phyloP scores from a whole-genome alignment of 1,284 basidiomycete genomes.

The Neonothopanus nambi region DNA sequence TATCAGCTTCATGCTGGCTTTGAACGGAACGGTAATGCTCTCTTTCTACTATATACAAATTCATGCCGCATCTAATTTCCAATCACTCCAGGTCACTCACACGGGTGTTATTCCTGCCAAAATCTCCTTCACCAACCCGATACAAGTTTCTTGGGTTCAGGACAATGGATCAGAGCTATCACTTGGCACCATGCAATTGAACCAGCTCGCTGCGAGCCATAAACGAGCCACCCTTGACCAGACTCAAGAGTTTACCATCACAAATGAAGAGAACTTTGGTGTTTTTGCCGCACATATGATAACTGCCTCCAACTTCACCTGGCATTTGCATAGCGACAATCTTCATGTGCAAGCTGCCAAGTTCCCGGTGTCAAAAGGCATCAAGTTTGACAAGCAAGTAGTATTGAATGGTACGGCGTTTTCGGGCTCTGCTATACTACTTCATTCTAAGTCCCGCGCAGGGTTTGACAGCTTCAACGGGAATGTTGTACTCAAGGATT shows the following conservation, averaged over 20 bases:
- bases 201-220: slow-evolving; percentile 43
- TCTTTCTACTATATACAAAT: slow-evolving; percentile 22
- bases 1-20: slow-evolving; percentile 46
- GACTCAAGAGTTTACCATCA: slow-evolving; percentile 55
- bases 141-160: slow-evolving; percentile 58
- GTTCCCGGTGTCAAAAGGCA: slow-evolving; percentile 62
- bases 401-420: slow-evolving; percentile 47
- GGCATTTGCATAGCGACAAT: slow-evolving; percentile 60
- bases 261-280: slow-evolving; percentile 54
- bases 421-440: not conserved
- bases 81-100: slow-evolving; percentile 50
- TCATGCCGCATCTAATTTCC: slow-evolving; percentile 4
- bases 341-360: slow-evolving; percentile 69
- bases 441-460: slow-evolving; percentile 18
- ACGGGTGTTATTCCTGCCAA: slow-evolving; percentile 59
- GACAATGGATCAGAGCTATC: slow-evolving; percentile 41
- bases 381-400: slow-evolving; percentile 61
- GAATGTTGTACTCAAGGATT: slow-evolving; percentile 59
- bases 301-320: slow-evolving; percentile 69
- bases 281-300: slow-evolving; percentile 62
- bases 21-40: slow-evolving; percentile 47
- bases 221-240: slow-evolving; percentile 62
- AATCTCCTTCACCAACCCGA: slow-evolving; percentile 55
- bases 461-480: slow-evolving; percentile 71
- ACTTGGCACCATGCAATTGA: slow-evolving; percentile 52